Evolutionary conservation across 1,284 basidiomycete genomes (phyloP).

Genomic region (Hemileia vastatrix): DNA sequence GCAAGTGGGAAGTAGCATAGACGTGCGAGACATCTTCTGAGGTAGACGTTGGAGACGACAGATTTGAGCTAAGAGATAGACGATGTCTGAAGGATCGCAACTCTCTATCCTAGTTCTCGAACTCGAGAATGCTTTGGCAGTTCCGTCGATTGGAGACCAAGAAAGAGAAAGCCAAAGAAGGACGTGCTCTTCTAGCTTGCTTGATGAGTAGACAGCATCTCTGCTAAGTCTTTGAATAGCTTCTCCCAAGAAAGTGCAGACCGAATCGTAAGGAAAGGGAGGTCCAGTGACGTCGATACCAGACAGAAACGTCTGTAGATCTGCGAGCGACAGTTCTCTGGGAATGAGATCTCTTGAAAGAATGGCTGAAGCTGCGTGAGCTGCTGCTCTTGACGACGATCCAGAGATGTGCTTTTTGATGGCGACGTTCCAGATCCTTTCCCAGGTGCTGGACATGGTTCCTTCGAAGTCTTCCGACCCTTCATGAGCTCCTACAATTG

Average conservation of each 20-base stretch:
- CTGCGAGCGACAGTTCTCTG: slow-evolving; percentile 53
- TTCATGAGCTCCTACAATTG: background rate
- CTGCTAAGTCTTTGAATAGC: slow-evolving; percentile 60
- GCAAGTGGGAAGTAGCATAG: background rate
- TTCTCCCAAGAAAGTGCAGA: slow-evolving; percentile 64
- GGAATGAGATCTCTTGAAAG: slow-evolving; percentile 50
- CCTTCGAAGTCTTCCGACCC: background rate
- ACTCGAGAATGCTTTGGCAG: slow-evolving; percentile 11
- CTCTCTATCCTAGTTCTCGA: background rate
- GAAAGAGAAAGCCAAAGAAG: slow-evolving; percentile 67
- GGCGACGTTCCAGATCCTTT: background rate
- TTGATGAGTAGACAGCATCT: slow-evolving; percentile 67
- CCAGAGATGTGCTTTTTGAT: background rate
- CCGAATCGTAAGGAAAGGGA: slow-evolving; percentile 67
- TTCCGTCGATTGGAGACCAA: slow-evolving; percentile 55
- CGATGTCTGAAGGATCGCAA: slow-evolving; percentile 49
- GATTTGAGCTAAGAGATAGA: slow-evolving; percentile 57
- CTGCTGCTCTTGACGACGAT: too few relatives aligned
- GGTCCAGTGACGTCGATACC: slow-evolving; percentile 82
- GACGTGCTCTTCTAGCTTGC: slow-evolving; percentile 72
- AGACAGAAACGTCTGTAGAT: slow-evolving; percentile 64
- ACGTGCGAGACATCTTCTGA: background rate
- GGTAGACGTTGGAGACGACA: slow-evolving; percentile 48
- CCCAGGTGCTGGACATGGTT: background rate
- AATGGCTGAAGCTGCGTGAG: slow-evolving; percentile 59